Evolutionary conservation across 345 rosid species (phyloP).

Genomic region (Gossypium raimondii): DNA sequence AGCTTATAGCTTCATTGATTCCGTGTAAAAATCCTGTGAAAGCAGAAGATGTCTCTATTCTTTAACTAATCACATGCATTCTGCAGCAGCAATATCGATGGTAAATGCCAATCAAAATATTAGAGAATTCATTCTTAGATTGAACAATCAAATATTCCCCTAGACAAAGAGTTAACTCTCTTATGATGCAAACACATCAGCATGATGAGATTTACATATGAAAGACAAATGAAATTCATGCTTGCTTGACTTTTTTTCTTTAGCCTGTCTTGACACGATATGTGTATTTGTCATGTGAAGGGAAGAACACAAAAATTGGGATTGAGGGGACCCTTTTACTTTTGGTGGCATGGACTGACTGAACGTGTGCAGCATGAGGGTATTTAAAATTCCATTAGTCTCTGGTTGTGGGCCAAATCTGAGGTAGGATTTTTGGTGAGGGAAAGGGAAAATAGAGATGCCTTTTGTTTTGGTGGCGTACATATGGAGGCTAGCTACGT

Average conservation of each 20-base stretch:
- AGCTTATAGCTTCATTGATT: slow-evolving; percentile 40
- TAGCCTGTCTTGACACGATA: background rate
- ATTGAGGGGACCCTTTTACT: background rate
- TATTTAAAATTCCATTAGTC: slow-evolving; percentile 3
- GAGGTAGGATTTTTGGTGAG: background rate
- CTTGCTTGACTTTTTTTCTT: background rate
- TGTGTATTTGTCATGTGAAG: background rate
- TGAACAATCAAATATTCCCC: background rate
- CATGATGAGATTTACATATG: background rate
- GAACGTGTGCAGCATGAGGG: slow-evolving; percentile 1
- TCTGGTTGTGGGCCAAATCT: background rate
- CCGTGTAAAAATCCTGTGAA: background rate
- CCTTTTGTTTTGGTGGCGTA: background rate
- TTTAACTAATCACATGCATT: background rate
- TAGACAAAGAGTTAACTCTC: background rate
- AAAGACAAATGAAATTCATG: background rate
- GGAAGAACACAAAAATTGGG: background rate
- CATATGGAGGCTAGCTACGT: background rate
- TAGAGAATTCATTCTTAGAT: background rate
- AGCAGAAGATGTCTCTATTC: background rate
- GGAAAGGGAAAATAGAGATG: background rate
- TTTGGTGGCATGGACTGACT: background rate
- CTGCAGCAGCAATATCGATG: background rate
- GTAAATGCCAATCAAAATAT: background rate
- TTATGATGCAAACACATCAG: background rate